Evolutionary conservation across 2,329 filamentous ascomycete genomes (phyloP), one percentile per base, ranked within the genome.

Genomic region (Zalaria obscura): DNA sequence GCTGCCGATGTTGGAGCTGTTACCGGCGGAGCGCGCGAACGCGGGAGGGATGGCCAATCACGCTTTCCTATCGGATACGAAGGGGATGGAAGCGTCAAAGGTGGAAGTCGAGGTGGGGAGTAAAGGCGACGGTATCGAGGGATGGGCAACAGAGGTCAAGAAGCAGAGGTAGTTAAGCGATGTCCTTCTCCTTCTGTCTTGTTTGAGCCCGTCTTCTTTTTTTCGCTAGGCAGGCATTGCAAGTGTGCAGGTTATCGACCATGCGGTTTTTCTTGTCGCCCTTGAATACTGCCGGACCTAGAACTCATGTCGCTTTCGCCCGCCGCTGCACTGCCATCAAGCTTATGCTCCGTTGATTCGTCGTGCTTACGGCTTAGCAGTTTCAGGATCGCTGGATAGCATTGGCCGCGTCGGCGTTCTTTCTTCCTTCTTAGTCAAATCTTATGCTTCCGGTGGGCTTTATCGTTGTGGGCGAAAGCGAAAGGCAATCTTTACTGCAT

Each of bases 41-140:
- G 91, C 91, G 1, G 91, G 91, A 31, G 91, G 91, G 4, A 96
- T 96, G 91, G 80, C 83, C 3, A 80, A 81, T 5, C 86, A 93
- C 52, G 59, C 68, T 4, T 96, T 89, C 74, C 63, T 96, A 50
- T 77, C 83, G 46, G 83, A 87, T 50, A 88, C 88, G 3, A 80
- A 81, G 29, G 89, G 88, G 5, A 96, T 98, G 88, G 80, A 88
- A 53, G 75, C 73, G 7, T 64, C 89, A 42, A 78, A 75, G 58
- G 72, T 95, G 46, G 76, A 81, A 10, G 70, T 95, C 28, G 67
- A 78, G 38, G 83, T 93, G 1, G 87, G 87, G 5, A 86, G 80
- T 48, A 78, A 78, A 44, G 89, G 89, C 1, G 89, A 95, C 44
- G 88, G 85, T 0, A 96, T 96, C 55, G 86, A 94, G 42, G 89